Conservation (phyloP, 345 rosid species). For the Eucalyptus globulus region DNA sequence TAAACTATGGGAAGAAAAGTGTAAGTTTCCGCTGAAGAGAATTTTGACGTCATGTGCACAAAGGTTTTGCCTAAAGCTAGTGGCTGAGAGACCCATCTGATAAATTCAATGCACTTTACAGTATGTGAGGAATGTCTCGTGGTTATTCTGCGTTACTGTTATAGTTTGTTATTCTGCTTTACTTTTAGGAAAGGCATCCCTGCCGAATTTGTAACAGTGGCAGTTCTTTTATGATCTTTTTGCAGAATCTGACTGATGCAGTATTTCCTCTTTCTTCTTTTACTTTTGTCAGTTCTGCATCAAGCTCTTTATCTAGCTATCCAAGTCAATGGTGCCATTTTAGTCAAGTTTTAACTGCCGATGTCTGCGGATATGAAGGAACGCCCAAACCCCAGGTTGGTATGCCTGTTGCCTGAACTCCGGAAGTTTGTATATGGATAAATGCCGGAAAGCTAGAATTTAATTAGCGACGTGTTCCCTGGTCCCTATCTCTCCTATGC, state of each 20-base stretch:
- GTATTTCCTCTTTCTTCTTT: not conserved
- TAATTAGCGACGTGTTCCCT: not conserved
- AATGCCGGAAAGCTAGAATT: not conserved
- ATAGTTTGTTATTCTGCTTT: not conserved
- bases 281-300: not conserved
- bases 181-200: not conserved
- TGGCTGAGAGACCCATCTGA: not conserved
- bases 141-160: not conserved
- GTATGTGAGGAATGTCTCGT: not conserved
- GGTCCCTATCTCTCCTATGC: not conserved
- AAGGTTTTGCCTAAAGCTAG: not conserved
- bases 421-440: not conserved
- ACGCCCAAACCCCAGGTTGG: not conserved
- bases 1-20: not conserved
- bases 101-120: not conserved
- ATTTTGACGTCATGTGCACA: not conserved
- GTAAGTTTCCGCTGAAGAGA: not conserved
- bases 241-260: not conserved
- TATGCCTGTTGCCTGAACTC: not conserved
- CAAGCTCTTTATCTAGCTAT: not conserved
- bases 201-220: not conserved
- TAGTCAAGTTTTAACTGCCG: not conserved
- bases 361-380: not conserved
- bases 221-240: not conserved
- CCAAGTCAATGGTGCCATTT: not conserved